phyloP scores from a whole-genome alignment of 495 filamentous ascomycete species.

The Tuber umbilicatum region DNA sequence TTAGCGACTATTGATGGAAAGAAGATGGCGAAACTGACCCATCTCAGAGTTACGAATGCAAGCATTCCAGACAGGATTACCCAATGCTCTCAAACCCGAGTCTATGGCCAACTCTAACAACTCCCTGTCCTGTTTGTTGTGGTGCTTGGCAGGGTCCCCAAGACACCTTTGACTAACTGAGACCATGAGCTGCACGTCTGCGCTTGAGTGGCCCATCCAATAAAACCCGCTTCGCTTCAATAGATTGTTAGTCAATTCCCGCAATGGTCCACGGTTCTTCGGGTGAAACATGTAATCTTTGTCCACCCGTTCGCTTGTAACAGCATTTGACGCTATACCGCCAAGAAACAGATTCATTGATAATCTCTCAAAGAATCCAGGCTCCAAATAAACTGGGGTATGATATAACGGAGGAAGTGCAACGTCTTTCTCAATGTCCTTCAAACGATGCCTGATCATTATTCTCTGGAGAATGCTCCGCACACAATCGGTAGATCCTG shows the following conservation, averaged over 20 bases:
- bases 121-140: slow-evolving; percentile 54
- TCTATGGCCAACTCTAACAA: slow-evolving; percentile 57
- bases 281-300: slow-evolving; percentile 84
- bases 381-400: slow-evolving; percentile 65
- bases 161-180: slow-evolving; percentile 61
- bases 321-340: slow-evolving; percentile 72
- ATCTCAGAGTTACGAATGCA: slow-evolving; percentile 68
- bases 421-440: slow-evolving; percentile 61
- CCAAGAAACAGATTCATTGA: slow-evolving; percentile 79
- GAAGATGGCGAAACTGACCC: slow-evolving; percentile 53
- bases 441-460: slow-evolving; percentile 69
- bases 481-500: slow-evolving; percentile 58
- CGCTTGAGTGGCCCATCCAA: slow-evolving; percentile 60
- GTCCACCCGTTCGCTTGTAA: slow-evolving; percentile 79
- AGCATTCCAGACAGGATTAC: slow-evolving; percentile 56
- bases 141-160: slow-evolving; percentile 48
- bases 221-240: slow-evolving; percentile 87
- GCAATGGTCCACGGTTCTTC: slow-evolving; percentile 57
- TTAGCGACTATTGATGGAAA: background rate
- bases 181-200: slow-evolving; percentile 57
- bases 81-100: slow-evolving; percentile 55
- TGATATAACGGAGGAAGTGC: slow-evolving; percentile 62
- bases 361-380: slow-evolving; percentile 74
- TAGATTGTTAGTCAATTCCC: slow-evolving; percentile 66
- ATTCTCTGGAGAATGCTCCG: slow-evolving; percentile 63